Evolutionary conservation across 768 basidiomycete species (phyloP), one percentile per base, ranked within the genome.

Genomic region (Phlebiopsis flavidoalba): DNA sequence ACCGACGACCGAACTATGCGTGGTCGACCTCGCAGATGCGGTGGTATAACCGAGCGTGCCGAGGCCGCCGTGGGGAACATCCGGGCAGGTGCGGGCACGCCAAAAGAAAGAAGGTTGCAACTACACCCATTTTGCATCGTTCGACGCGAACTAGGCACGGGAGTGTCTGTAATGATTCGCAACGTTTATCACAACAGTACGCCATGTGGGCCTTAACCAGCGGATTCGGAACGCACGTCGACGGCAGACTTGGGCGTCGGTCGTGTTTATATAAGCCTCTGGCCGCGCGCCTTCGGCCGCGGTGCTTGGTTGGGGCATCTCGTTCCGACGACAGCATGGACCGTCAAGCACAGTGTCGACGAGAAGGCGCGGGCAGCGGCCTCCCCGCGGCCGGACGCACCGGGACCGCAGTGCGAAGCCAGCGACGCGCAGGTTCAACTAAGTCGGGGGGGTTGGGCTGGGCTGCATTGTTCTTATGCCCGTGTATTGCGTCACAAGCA

Each of bases 21-120:
- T 10, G 54, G 45, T 37, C 21, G 54, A 55, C 54, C 45, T 55
- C 37, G 54, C 43, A n/a, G n/a, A n/a, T n/a, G n/a, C n/a, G n/a
- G n/a, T n/a, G n/a, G n/a, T n/a, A n/a, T n/a, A n/a, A n/a, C n/a
- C n/a, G n/a, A n/a, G n/a, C n/a, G n/a, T n/a, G n/a, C n/a, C n/a
- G n/a, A n/a, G n/a, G n/a, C n/a, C n/a, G n/a, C n/a, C n/a, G n/a
- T n/a, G n/a, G 52, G 52, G 52, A 36, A 53, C 31, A 31, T 7
- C 31, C 52, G 31, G 26, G 2, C n/a, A n/a, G n/a, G n/a, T n/a
- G n/a, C n/a, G n/a, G n/a, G n/a, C n/a, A n/a, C n/a, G n/a, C n/a
- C n/a, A n/a, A n/a, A n/a, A n/a, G n/a, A n/a, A n/a, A n/a, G n/a
- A n/a, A n/a, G n/a, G n/a, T n/a, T n/a, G n/a, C n/a, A n/a, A n/a